Base-by-base conservation (phyloP, 1,284 basidiomycete genomes). In the Cystobasidium sp. region DNA sequence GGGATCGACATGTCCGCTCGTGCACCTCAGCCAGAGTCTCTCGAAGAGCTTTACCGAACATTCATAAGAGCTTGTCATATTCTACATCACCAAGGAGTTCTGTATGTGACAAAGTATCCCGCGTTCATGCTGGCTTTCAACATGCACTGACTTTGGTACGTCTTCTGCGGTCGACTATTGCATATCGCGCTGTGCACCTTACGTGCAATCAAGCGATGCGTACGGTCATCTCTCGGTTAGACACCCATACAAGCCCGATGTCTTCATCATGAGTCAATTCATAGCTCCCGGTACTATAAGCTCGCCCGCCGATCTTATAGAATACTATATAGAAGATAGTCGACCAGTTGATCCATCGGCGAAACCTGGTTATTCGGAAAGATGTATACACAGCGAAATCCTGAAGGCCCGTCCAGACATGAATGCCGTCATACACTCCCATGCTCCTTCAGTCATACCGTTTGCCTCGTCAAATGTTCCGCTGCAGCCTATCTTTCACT, bases 1-100 rank as follows among this genome's bases (percentile, higher is more conserved):
- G 5, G 31, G 31, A 31, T 31, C 31, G 31, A 31, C 31, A 31
- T 31, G 31, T 31, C 55, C 55, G 55, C 55, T 14, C 14, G 20
- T 22, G 59, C 59, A 12, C 18, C 31, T 16, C 59, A n/a, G 37
- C 59, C 59, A 18, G 39, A 12, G 22, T 14, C 31, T 24, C 31
- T 62, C 22, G 41, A 62, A 37, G 59, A 62, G 16, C 31, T 44
- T 18, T 24, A 62, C 22, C 20, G 22, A 37, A 62, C 22, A 1
- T 62, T 62, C 59, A 62, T 62, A 14, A 62, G 22, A n/a, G 59
- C 14, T 43, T 62, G 22, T 22, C 59, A 62, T 44, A 44, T 62
- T 39, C 22, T 62, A 39, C 59, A 62, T 39, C 41, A 62, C 59
- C 59, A 62, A 18, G 31, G 39, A 22, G 14, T 62, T 22, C 22